A percentile compares a stretch with the other conserved stretches of the same genome.
Evolutionary conservation across 139 green algal species (phyloP).

Genomic region (Yamagishiella unicocca): DNA sequence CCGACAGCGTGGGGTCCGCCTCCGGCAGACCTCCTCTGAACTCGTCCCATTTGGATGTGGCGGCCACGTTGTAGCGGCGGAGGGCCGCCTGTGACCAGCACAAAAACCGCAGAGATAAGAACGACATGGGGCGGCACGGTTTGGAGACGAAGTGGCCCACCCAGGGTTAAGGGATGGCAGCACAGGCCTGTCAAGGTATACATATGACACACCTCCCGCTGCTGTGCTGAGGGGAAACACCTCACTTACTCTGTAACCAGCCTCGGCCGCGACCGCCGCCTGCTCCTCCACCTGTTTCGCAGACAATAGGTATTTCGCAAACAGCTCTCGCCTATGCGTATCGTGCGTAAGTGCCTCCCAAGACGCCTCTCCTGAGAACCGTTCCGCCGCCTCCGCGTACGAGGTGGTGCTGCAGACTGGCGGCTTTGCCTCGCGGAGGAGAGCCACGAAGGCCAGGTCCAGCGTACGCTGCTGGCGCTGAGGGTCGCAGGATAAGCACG

Average conservation of each 20-base stretch:
- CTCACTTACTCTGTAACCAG: slow-evolving; percentile 10
- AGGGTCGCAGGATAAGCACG: too few species aligned
- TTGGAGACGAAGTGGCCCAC: too few species aligned
- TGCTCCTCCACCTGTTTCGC: slow-evolving; percentile 36
- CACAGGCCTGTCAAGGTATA: too few species aligned
- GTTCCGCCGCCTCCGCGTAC: slow-evolving; percentile 21
- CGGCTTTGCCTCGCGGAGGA: slow-evolving; percentile 32
- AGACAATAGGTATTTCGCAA: not conserved
- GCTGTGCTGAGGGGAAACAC: too few species aligned
- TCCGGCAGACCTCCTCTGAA: not conserved
- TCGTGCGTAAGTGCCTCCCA: slow-evolving; percentile 18
- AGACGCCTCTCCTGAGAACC: not conserved
- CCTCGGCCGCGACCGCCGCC: slow-evolving; percentile 24
- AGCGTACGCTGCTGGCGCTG: slow-evolving; percentile 18
- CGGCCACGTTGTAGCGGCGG: slow-evolving; percentile 18
- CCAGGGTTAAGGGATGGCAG: too few species aligned
- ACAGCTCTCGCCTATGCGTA: slow-evolving; percentile 10
- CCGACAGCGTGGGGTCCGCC: slow-evolving; percentile 1
- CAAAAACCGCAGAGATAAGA: too few species aligned
- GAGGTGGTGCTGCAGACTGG: not conserved
- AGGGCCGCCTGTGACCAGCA: slow-evolving; percentile 34
- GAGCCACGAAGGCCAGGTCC: slow-evolving; percentile 29
- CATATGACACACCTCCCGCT: too few species aligned
- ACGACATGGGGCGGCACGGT: too few species aligned
- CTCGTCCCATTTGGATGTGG: slow-evolving; percentile 13